phyloP scores from a whole-genome alignment of 2,329 filamentous ascomycete species.

The Arthrobotrys megalospora region DNA sequence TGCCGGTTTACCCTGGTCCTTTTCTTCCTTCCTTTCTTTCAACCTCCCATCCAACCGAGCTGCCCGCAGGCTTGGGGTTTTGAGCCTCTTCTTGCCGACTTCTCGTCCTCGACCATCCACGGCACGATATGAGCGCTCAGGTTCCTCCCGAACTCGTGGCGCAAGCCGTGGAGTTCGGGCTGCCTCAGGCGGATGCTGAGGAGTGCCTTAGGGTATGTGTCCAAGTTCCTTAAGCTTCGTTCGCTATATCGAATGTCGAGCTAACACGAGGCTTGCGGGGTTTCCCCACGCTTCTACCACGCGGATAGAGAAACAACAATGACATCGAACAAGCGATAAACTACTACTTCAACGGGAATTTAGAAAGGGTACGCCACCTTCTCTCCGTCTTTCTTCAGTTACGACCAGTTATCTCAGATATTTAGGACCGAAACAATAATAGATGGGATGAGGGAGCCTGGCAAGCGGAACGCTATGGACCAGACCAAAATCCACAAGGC shows the following conservation, averaged over 20 bases:
- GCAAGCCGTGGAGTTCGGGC: constrained; percentile 59
- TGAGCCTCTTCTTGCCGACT: constrained; percentile 26
- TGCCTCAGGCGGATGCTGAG: constrained; percentile 62
- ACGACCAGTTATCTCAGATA: constrained; percentile 11
- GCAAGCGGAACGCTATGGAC: constrained; percentile 43
- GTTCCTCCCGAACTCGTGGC: constrained; percentile 53
- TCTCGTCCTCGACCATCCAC: constrained; percentile 4
- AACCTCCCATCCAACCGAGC: constrained; percentile 19
- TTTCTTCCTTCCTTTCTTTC: background rate
- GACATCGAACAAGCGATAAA: constrained; percentile 63
- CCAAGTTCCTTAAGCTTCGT: constrained; percentile 17
- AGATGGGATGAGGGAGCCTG: constrained; percentile 40
- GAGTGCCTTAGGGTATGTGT: constrained; percentile 63
- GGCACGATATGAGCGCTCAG: constrained; percentile 37
- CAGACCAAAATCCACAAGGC: constrained; percentile 17
- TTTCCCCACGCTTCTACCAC: constrained; percentile 17
- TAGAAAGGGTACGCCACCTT: constrained; percentile 61
- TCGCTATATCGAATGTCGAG: constrained; percentile 4
- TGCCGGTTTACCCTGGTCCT: background rate
- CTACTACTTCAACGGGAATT: constrained; percentile 62
- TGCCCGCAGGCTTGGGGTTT: constrained; percentile 29
- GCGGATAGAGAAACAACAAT: constrained; percentile 55
- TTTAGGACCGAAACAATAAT: constrained; percentile 37
- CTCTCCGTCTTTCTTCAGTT: background rate
- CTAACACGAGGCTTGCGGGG: constrained; percentile 57